phyloP scores from a whole-genome alignment of 257 asterid species.

The Solanum paucissectum region DNA sequence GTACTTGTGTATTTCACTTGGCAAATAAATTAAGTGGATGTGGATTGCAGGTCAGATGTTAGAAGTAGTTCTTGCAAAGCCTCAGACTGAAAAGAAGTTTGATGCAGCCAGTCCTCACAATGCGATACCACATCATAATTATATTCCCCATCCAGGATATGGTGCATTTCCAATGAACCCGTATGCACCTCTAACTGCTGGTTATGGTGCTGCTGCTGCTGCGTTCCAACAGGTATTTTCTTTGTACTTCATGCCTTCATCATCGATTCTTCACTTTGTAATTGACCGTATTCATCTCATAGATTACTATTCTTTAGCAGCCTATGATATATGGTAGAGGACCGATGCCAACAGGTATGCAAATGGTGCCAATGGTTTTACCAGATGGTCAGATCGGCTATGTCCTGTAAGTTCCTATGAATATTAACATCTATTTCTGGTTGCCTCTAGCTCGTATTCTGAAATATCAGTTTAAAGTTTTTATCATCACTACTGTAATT shows the following conservation, averaged over 20 bases:
- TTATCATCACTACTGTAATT: background rate
- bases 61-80: conserved; percentile 94
- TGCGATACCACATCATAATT: conserved; percentile 47
- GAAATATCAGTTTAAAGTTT: background rate
- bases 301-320: conserved; percentile 26
- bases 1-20: background rate
- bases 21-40: background rate
- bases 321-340: conserved; percentile 97
- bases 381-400: conserved; percentile 97
- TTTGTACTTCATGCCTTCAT: background rate
- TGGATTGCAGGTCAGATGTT: conserved; percentile 56
- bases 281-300: background rate
- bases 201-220: conserved; percentile 58
- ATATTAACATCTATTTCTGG: background rate
- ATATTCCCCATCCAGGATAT: conserved; percentile 72
- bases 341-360: conserved; percentile 97
- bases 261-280: background rate
- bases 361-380: conserved; percentile 98
- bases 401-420: conserved; percentile 65
- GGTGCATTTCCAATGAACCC: conserved; percentile 70
- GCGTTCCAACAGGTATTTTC: conserved; percentile 64
- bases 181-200: conserved; percentile 56
- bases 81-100: conserved; percentile 79
- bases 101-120: conserved; percentile 48
- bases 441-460: background rate